Base-by-base conservation (phyloP, 106 monocot genomes). In the Cymbidium sinense region DNA sequence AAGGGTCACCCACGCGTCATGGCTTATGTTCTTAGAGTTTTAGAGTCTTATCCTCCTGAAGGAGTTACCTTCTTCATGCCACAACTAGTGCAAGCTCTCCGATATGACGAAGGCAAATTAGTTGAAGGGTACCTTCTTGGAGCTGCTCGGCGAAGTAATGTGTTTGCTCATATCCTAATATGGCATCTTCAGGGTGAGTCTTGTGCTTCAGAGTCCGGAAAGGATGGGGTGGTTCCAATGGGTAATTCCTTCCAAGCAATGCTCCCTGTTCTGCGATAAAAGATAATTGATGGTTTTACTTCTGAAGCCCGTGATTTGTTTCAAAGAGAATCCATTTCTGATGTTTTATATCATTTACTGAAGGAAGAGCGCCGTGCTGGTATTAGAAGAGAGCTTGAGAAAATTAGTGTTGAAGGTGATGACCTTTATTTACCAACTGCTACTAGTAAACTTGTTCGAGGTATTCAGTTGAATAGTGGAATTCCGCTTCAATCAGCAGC, bases 131-230 rank as follows among this genome's bases (percentile, higher is more conserved):
- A 99, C 78, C 87, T 99, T 88, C 90, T 99, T 83, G 88, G 92
- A 81, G 98, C 98, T 85, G 90, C 92, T 80, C 83, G 78, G 55
- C 90, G 94, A 89, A 99, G 94, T 83, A 90, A 99, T 78, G 81
- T 92, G 43, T 99, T 99, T 92, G 90, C 98, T 70, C 98, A 99
- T 86, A 92, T 92, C 64, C 87, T 99, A 82, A 99, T 99, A 84
- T 99, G 98, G 98, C 90, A 99, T 86, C 94, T 99, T 79, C 94
- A 99, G 95, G 95, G 91, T 65, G 95, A 95, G 75, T 89, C 83
- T 64, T 81, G 44, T 81, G 37, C 51, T 43, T 35, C 77, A 64
- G 96, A 98, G 71, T 50, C 85, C 78, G 94, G 80, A 67, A 94
- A 87, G 71, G 96, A 94, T 23, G 81, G 64, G 30, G 77, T 43